A percentile compares a stretch with the other conserved stretches of the same genome.
Conservation (phyloP, 2,329 filamentous ascomycete genomes). For the Lithohypha guttulata region DNA sequence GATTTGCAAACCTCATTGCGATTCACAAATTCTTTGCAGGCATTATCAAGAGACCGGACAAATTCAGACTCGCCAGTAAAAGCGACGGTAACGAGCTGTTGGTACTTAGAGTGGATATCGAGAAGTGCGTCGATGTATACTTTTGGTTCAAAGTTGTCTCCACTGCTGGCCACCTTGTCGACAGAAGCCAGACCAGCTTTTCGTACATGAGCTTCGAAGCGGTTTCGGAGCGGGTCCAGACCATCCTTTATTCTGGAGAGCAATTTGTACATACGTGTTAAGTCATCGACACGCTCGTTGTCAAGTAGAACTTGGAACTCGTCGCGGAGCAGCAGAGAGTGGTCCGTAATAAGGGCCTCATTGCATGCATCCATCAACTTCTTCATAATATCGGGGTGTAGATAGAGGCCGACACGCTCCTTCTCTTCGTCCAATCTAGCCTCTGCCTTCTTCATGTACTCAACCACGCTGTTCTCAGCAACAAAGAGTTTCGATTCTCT, state of each 20-base stretch:
- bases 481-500: conserved; percentile 90
- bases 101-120: conserved; percentile 89
- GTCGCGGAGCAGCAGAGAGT: conserved; percentile 75
- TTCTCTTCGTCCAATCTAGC: conserved; percentile 81
- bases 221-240: conserved; percentile 72
- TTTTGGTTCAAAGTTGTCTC: conserved; percentile 87
- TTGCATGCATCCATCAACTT: conserved; percentile 81
- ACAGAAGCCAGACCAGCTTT: conserved; percentile 82
- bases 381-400: conserved; percentile 79
- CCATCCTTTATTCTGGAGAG: conserved; percentile 83
- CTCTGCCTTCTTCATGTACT: conserved; percentile 99
- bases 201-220: conserved; percentile 85
- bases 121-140: conserved; percentile 91
- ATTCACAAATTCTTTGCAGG: conserved; percentile 96
- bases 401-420: conserved; percentile 80
- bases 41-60: conserved; percentile 89
- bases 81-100: conserved; percentile 77
- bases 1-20: conserved; percentile 92
- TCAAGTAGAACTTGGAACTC: conserved; percentile 93
- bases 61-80: conserved; percentile 96
- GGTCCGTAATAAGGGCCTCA: conserved; percentile 76
- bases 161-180: conserved; percentile 78
- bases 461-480: conserved; percentile 91
- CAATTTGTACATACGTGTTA: conserved; percentile 91
- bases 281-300: conserved; percentile 87